Evolutionary conservation across 371 early-diverging fungal genomes (phyloP).

Genomic region (Capillidium rhysosporum): DNA sequence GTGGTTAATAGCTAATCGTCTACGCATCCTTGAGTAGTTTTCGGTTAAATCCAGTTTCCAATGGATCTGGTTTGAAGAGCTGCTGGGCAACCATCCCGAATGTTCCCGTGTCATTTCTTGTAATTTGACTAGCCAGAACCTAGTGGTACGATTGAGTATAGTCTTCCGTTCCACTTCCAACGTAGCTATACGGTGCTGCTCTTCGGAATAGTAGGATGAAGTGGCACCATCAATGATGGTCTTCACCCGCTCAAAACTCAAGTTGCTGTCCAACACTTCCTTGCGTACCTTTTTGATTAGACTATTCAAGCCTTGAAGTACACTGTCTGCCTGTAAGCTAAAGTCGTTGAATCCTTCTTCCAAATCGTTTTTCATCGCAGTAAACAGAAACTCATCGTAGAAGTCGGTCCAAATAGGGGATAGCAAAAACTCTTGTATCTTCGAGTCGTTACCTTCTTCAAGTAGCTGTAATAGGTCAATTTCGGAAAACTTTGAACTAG

Average conservation of each 20-base stretch:
- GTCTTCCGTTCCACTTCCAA: conserved; percentile 15
- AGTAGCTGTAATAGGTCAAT: no score
- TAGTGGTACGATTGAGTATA: conserved; percentile 7
- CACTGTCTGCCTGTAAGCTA: conserved; percentile 10
- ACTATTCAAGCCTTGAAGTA: conserved; percentile 12
- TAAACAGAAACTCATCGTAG: conserved; percentile 17
- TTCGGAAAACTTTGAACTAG: no score
- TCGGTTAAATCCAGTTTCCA: conserved; percentile 29
- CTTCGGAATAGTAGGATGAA: conserved; percentile 8
- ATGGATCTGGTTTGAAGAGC: background rate
- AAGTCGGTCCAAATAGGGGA: conserved; percentile 13
- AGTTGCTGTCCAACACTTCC: background rate
- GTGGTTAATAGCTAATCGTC: conserved; percentile 19
- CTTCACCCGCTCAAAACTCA: conserved; percentile 4
- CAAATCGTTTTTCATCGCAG: conserved; percentile 17
- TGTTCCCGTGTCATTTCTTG: conserved; percentile 17
- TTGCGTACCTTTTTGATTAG: conserved; percentile 6
- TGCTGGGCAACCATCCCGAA: conserved; percentile 16
- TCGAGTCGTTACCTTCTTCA: no score
- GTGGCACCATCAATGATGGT: conserved; percentile 4
- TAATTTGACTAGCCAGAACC: conserved; percentile 17
- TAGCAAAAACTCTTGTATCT: no score
- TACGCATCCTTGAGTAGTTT: conserved; percentile 25
- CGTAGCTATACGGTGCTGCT: conserved; percentile 8
- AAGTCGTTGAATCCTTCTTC: conserved; percentile 18